phyloP scores from a whole-genome alignment of 352 stramenopile genomes.

The Blastocystis sp. region DNA sequence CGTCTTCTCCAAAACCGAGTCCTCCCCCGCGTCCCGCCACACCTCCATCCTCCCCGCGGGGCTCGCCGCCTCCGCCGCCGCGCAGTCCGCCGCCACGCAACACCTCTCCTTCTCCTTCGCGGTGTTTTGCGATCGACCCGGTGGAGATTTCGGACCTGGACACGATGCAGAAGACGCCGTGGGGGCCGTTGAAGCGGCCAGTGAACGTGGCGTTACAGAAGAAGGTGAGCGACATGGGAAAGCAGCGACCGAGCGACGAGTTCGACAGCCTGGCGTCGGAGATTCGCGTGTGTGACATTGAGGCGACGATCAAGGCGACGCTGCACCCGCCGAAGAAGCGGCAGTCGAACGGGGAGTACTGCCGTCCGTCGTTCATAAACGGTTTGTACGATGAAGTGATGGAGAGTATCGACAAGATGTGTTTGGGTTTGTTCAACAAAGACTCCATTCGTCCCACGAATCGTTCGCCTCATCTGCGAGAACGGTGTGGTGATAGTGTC shows the following conservation, averaged over 20 bases:
- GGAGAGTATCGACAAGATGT: background rate
- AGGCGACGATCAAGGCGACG: background rate
- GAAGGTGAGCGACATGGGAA: background rate
- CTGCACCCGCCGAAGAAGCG: background rate
- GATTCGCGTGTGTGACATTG: constrained; percentile 43
- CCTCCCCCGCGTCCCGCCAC: background rate
- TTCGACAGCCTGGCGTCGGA: constrained; percentile 4
- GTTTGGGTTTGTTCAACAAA: constrained; percentile 59
- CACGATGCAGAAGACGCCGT: background rate
- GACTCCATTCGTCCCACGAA: background rate
- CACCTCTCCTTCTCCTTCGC: background rate
- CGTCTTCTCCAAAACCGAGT: background rate
- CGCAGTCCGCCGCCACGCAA: background rate
- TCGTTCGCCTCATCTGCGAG: background rate
- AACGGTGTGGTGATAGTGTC: background rate
- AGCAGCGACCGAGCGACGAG: constrained; percentile 6
- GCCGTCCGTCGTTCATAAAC: constrained; percentile 17
- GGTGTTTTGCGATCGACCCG: constrained; percentile 44
- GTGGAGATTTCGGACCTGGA: background rate
- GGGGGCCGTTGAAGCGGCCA: background rate
- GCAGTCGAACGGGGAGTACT: background rate
- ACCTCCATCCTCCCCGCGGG: background rate
- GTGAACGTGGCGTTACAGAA: background rate
- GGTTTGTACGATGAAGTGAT: constrained; percentile 45
- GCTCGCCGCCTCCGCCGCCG: background rate